Evolutionary conservation across 1,284 basidiomycete genomes (phyloP), one percentile per base, ranked within the genome.

Genomic region (Fistulina hepatica): DNA sequence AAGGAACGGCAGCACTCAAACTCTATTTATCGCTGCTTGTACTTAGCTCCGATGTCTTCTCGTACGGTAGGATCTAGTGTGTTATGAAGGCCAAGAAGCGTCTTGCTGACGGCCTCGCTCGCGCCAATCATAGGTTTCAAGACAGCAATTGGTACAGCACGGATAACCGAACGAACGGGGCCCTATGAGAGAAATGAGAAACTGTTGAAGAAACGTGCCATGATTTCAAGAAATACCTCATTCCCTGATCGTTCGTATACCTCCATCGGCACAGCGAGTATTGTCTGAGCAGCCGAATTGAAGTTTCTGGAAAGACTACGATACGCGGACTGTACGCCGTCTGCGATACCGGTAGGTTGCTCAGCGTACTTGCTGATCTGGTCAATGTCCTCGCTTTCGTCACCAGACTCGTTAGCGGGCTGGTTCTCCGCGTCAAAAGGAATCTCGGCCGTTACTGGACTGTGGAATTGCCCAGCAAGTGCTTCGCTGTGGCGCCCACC

Each of bases 261-360:
- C 57, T 98, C 95, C 92, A 98, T 97, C 1, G 94, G 94, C 1
- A 98, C 90, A 0, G 95, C 94, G 21, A 98, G 71, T 46, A 98
- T 98, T 0, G 95, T 98, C 62, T 98, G 94, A 10, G 94, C 95
- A 3, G 94, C 94, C 21, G 84, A 85, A 47, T 82, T 86, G 40
- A 97, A 57, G 58, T 95, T 95, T 50, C 64, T 76, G 41, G 73
- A 76, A 48, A 98, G 58, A 49, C 86, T 91, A 52, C 68, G 73
- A 59, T 97, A 95, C 12, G 93, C 94, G 1, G 79, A 81, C 44
- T 86, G 76, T n/a, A 98, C 67, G 10, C 94, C 94, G 51, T 95
- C 85, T 47, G 66, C 75, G 34, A 95, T 71, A 51, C 85, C 79
- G 17, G 61, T 61, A 1, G 95, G 94, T 54, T 97, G 93, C 47